Conservation (phyloP, 148 eudicot species). For the Silene uniflora region DNA sequence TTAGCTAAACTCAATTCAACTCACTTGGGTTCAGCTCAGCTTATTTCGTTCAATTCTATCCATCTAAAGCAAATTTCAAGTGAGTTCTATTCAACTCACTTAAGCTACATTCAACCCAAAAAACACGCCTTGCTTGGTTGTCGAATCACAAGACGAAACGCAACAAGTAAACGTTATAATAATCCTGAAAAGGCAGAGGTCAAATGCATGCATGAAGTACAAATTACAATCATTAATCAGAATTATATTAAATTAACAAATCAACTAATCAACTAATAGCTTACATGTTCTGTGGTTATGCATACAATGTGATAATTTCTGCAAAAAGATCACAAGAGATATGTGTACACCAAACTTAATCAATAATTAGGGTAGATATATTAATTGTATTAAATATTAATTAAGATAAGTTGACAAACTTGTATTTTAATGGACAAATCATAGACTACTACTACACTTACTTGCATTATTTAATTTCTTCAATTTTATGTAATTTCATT, state of each 20-base stretch:
- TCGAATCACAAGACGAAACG: neutral
- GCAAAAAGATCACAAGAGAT: slow-evolving; percentile 13
- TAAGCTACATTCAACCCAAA: too few relatives aligned
- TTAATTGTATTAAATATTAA: neutral
- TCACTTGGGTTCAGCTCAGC: too few relatives aligned
- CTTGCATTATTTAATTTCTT: slow-evolving; percentile 15
- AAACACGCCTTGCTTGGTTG: too few relatives aligned
- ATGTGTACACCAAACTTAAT: slow-evolving; percentile 5
- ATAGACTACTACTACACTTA: slow-evolving; percentile 13
- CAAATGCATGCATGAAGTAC: slow-evolving; percentile 8
- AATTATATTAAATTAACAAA: too few relatives aligned
- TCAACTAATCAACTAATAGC: slow-evolving; percentile 5
- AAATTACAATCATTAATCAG: neutral
- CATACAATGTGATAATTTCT: slow-evolving; percentile 1
- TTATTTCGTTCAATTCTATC: too few relatives aligned
- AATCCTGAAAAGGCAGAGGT: slow-evolving; percentile 7
- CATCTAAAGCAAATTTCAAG: too few relatives aligned
- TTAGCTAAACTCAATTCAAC: too few relatives aligned
- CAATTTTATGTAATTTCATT: neutral
- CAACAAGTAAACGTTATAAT: neutral
- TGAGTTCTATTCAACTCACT: too few relatives aligned
- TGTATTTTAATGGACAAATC: neutral
- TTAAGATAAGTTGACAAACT: slow-evolving; percentile 20
- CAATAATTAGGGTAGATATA: slow-evolving; percentile 14
- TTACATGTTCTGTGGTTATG: slow-evolving; percentile 28